Conservation (phyloP, 1,284 basidiomycete species). For the Papiliotrema nemorosa region DNA sequence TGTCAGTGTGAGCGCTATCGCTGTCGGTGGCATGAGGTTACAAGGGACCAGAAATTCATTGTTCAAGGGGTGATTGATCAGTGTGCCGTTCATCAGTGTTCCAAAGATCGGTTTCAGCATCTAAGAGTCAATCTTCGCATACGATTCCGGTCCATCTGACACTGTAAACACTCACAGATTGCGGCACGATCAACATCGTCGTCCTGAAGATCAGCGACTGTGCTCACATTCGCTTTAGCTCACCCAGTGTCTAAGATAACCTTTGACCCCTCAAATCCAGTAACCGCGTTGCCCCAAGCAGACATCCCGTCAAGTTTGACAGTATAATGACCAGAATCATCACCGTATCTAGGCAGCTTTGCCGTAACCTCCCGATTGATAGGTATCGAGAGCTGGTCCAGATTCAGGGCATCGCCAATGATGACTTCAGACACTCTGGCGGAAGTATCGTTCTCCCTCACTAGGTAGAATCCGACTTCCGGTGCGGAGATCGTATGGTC, state of each 20-base stretch:
- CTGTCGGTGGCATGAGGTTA: neutral
- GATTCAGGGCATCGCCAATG: slow-evolving; percentile 3
- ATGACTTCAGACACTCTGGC: neutral
- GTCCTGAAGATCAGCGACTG: neutral
- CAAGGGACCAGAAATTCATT: neutral
- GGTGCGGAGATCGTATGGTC: neutral
- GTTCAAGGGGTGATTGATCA: neutral
- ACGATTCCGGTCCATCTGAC: too few relatives aligned
- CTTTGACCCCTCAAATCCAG: neutral
- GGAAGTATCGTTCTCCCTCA: neutral
- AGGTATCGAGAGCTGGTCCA: neutral
- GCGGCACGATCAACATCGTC: neutral
- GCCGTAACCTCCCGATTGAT: neutral
- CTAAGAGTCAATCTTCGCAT: neutral
- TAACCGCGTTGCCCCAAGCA: neutral
- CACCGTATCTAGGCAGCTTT: neutral
- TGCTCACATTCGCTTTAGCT: neutral
- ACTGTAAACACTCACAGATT: neutral
- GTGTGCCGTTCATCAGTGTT: neutral
- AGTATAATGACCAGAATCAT: neutral
- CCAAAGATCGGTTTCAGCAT: neutral
- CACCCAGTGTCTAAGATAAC: slow-evolving; percentile 9
- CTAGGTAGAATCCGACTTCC: slow-evolving; percentile 5
- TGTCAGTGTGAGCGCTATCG: neutral
- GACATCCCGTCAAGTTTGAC: slow-evolving; percentile 4